Evolutionary conservation across 306 rosid genomes (phyloP), one percentile per base, ranked within the genome.

Genomic region (Rubus parviflorus): DNA sequence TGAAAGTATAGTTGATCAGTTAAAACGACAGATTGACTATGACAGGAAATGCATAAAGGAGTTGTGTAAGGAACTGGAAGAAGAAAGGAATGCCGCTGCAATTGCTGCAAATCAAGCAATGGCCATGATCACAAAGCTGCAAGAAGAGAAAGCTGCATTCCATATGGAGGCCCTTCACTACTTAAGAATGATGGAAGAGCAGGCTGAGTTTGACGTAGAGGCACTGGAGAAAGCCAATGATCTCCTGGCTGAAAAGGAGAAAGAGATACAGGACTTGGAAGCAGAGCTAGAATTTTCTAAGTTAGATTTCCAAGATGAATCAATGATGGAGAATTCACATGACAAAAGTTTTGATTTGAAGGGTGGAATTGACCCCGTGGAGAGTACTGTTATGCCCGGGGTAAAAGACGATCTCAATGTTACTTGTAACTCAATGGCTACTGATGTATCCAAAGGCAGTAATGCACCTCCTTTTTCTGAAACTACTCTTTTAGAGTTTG

Each of bases 121-220:
- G 98, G 90, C 97, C 81, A 92, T 95, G 98, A 95, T 95, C 73
- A 95, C 95, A 23, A 87, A 94, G 88, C 85, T 95, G 74, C 98
- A 95, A 72, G 97, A 90, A 85, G 98, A 95, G 87, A 95, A 95
- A 84, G 92, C 98, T 42, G 84, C 94, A 16, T 80, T 95, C 43
- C 93, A 89, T 49, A 89, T 92, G 98, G 97, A 95, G 82, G 90
- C 97, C 81, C 91, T 86, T 80, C 98, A 92, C 65, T 90, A 90
- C 77, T 85, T 95, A 73, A 86, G 97, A 79, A 90, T 95, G 97
- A 92, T 89, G 97, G 98, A 95, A 75, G 98, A 95, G 84, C 98
- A 95, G 87, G 93, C 97, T 63, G 97, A 95, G 86, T 88, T 89
- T 75, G 98, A 95, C 60, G 90, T 82, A 15, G 97, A 95, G 25